These are phyloP conservation scores for Bidens hawaiensis DNA, from an alignment of 140 eudicot genomes.

Conservation along the genomic window DNA sequence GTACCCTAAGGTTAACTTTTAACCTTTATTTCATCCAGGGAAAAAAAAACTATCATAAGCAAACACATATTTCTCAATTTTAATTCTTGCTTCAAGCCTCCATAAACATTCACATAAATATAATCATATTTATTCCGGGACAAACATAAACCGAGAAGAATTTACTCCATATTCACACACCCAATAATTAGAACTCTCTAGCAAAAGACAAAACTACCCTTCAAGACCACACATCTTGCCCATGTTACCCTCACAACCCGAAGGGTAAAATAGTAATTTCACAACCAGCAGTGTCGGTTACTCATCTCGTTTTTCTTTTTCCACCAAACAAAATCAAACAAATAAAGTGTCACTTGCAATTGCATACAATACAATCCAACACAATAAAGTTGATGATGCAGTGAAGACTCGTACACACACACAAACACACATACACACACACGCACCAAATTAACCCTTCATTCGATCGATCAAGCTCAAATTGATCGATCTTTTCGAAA, in stretches of 20 bases:
- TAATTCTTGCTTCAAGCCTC: background rate
- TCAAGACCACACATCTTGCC: background rate
- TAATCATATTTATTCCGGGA: conserved; percentile 1
- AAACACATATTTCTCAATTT: background rate
- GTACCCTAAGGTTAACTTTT: too few relatives aligned
- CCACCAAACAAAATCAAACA: conserved; percentile 40
- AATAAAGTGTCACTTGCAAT: conserved; percentile 32
- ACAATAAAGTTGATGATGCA: conserved; percentile 31
- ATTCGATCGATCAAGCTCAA: conserved; percentile 14
- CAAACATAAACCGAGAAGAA: conserved; percentile 3
- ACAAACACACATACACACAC: background rate
- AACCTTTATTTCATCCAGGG: too few relatives aligned
- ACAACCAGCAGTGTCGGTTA: conserved; percentile 41
- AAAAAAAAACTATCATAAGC: too few relatives aligned
- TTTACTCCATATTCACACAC: conserved; percentile 20
- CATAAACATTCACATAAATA: background rate
- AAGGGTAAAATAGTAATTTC: conserved; percentile 26
- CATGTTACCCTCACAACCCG: background rate
- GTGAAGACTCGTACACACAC: conserved; percentile 15
- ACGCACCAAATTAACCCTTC: background rate
- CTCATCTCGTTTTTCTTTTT: conserved; percentile 35
- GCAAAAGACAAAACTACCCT: conserved; percentile 20
- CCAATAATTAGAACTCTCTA: conserved; percentile 25
- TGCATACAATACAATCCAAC: conserved; percentile 31
- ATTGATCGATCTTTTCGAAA: conserved; percentile 1